These are phyloP conservation scores for Mrakia frigida DNA, from an alignment of 768 basidiomycete genomes.

Conservation along the genomic window DNA sequence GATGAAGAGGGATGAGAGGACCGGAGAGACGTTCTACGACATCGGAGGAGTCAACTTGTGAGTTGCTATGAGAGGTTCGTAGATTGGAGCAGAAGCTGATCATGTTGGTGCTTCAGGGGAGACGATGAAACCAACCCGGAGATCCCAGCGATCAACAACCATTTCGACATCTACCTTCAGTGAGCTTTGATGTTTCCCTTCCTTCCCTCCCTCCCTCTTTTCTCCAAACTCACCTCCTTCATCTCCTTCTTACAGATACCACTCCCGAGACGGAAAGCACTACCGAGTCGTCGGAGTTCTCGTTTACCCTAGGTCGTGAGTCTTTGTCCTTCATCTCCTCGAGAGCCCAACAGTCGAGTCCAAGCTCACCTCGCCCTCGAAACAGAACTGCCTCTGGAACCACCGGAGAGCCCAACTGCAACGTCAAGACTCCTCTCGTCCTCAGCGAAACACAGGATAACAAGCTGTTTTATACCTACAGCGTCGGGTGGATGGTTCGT, in stretches of 20 bases:
- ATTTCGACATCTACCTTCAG: slow-evolving; percentile 57
- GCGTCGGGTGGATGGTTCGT: slow-evolving; percentile 57
- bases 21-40: slow-evolving; percentile 82
- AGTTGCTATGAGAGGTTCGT: slow-evolving; percentile 6
- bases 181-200: not conserved
- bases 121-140: slow-evolving; percentile 57
- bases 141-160: slow-evolving; percentile 75
- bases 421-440: slow-evolving; percentile 45
- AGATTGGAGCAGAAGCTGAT: not conserved
- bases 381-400: not conserved
- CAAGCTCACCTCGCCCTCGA: no score
- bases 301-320: slow-evolving; percentile 51
- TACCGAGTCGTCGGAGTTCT: slow-evolving; percentile 87
- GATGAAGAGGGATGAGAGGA: slow-evolving; percentile 74
- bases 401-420: slow-evolving; percentile 37
- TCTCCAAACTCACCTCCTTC: not conserved
- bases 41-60: slow-evolving; percentile 85
- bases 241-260: slow-evolving; percentile 59
- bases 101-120: slow-evolving; percentile 37
- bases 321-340: not conserved
- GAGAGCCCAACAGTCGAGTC: not conserved
- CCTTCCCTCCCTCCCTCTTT: no score
- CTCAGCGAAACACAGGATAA: slow-evolving; percentile 60
- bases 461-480: slow-evolving; percentile 67
- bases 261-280: slow-evolving; percentile 61